Percentiles rank a stretch among this genome's conserved stretches.
Evolutionary conservation across 805 yeast genomes (phyloP).

Genomic region (Candida insectorum): DNA sequence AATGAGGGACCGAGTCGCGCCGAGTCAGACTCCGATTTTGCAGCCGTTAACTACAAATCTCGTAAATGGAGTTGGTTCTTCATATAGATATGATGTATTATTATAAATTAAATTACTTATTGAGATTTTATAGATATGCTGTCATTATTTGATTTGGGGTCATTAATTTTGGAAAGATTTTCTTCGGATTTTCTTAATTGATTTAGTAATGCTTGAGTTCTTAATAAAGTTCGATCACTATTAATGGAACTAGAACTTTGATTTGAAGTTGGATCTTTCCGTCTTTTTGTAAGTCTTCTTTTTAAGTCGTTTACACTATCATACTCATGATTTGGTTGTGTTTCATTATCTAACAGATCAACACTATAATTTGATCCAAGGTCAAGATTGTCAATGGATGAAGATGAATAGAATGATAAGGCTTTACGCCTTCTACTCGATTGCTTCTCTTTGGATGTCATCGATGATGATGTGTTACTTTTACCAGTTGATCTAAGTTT

Average conservation of each 20-base stretch:
- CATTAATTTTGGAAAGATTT: no score
- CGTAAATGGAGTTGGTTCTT: no score
- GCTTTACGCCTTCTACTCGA: constrained; percentile 27
- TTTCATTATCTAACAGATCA: not conserved
- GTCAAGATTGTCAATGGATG: constrained; percentile 5
- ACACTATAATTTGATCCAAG: not conserved
- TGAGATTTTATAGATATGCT: no score
- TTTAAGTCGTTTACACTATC: constrained; percentile 37
- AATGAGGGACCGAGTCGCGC: no score
- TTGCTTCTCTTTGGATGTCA: constrained; percentile 15
- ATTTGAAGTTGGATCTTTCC: constrained; percentile 11
- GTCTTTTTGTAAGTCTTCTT: constrained; percentile 36
- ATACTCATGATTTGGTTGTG: constrained; percentile 20
- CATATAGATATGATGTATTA: no score
- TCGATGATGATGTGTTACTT: constrained; percentile 11
- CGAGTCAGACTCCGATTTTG: no score
- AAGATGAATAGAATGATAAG: constrained; percentile 29
- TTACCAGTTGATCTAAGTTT: constrained; percentile 29
- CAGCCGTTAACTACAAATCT: no score
- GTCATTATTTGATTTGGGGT: no score
- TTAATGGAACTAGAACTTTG: constrained; percentile 8
- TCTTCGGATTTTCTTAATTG: constrained; percentile 20
- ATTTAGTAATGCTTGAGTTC: constrained; percentile 41
- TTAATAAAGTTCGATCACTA: constrained; percentile 26
- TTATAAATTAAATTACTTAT: no score